Evolutionary conservation across 345 rosid species (phyloP).

Genomic region (Acer campestre): DNA sequence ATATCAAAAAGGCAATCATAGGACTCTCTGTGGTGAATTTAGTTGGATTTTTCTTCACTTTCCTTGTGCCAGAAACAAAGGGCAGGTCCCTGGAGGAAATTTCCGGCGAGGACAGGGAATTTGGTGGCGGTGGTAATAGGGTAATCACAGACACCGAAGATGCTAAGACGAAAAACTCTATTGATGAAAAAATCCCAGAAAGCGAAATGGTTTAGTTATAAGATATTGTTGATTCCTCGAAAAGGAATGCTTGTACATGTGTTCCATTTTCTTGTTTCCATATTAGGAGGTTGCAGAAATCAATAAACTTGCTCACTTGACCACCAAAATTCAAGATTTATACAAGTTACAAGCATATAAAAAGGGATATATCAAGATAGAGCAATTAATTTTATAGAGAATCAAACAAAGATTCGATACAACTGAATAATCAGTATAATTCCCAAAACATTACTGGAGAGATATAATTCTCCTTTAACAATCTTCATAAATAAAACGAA

Average conservation of each 20-base stretch:
- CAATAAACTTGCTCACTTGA: conserved; percentile 3
- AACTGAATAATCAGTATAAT: background rate
- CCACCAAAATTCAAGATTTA: background rate
- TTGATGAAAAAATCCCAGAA: conserved; percentile 13
- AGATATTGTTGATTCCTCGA: background rate
- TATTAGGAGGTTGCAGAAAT: background rate
- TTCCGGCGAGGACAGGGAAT: conserved; percentile 55
- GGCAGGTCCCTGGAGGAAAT: conserved; percentile 64
- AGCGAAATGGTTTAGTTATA: conserved; percentile 33
- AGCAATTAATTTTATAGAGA: background rate
- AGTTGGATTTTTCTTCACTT: conserved; percentile 56
- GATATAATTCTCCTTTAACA: conserved; percentile 6
- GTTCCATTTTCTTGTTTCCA: background rate
- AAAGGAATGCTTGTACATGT: background rate
- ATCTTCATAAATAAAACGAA: background rate
- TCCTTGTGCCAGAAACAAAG: conserved; percentile 72
- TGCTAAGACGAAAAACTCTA: background rate
- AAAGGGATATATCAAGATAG: background rate
- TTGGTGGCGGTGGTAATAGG: background rate
- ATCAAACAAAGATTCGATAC: background rate
- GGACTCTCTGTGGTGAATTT: conserved; percentile 55
- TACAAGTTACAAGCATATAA: background rate
- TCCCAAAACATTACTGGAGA: background rate
- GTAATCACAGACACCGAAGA: conserved; percentile 18
- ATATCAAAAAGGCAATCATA: conserved; percentile 40